Conservation (phyloP, 495 filamentous ascomycete genomes). For the Penicillium alfredii region DNA sequence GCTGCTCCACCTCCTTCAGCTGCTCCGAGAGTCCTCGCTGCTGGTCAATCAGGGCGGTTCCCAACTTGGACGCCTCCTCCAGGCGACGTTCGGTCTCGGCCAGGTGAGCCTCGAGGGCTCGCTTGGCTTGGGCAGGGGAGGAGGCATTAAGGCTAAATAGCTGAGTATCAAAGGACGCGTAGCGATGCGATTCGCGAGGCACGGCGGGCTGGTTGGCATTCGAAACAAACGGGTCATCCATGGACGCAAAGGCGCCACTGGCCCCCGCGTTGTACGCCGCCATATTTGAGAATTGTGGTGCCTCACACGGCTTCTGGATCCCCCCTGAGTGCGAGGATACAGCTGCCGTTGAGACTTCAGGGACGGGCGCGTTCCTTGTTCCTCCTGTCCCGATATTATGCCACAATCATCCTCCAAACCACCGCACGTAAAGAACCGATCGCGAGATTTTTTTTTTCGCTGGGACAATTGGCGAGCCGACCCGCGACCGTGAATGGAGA, state of each 20-base stretch:
- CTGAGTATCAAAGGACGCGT: slow-evolving; percentile 71
- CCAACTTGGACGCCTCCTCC: slow-evolving; percentile 83
- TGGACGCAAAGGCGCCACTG: slow-evolving; percentile 22
- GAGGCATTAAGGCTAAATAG: slow-evolving; percentile 68
- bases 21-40: slow-evolving; percentile 72
- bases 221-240: slow-evolving; percentile 53
- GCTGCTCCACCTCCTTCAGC: slow-evolving; percentile 75
- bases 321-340: slow-evolving; percentile 20
- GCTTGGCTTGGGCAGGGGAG: slow-evolving; percentile 80
- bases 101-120: slow-evolving; percentile 84
- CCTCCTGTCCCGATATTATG: slow-evolving; percentile 24
- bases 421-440: slow-evolving; percentile 5
- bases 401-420: slow-evolving; percentile 32
- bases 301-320: slow-evolving; percentile 22
- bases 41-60: slow-evolving; percentile 79
- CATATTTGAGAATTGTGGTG: slow-evolving; percentile 12
- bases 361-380: slow-evolving; percentile 20
- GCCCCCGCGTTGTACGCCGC: slow-evolving; percentile 13
- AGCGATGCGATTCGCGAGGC: slow-evolving; percentile 57
- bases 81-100: slow-evolving; percentile 85
- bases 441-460: slow-evolving; percentile 5
- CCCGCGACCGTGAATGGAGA: slow-evolving; percentile 29
- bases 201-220: slow-evolving; percentile 27
- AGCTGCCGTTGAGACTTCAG: slow-evolving; percentile 20
- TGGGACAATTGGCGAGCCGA: slow-evolving; percentile 24